These are phyloP conservation scores for Rhododendron williamsianum DNA, from an alignment of 148 eudicot genomes.

Conservation along the genomic window DNA sequence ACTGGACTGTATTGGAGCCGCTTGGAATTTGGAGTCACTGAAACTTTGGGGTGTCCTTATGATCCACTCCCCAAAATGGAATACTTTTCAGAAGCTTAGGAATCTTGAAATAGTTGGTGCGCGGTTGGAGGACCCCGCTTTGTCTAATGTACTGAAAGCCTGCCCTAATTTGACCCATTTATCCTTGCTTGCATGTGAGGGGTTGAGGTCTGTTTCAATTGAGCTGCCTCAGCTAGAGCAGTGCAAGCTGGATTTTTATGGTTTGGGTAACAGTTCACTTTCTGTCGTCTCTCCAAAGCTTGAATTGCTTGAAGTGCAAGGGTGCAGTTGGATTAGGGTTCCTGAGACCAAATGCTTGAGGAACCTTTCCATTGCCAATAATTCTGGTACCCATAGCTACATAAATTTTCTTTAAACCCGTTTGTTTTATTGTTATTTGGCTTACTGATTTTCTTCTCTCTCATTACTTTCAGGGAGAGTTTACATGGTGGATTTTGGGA, in stretches of 20 bases:
- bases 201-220: conserved; percentile 45
- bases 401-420: not conserved
- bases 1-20: conserved; percentile 60
- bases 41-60: conserved; percentile 87
- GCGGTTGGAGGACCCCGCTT: conserved; percentile 56
- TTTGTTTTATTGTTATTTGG: not conserved
- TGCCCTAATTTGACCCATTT: conserved; percentile 73
- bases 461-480: conserved; percentile 51
- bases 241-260: conserved; percentile 78
- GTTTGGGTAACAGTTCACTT: conserved; percentile 53
- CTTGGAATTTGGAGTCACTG: conserved; percentile 61
- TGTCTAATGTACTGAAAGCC: conserved; percentile 52
- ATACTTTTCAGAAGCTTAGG: conserved; percentile 43
- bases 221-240: conserved; percentile 56
- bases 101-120: conserved; percentile 87
- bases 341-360: conserved; percentile 51
- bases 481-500: conserved; percentile 67
- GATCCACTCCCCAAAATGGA: conserved; percentile 77
- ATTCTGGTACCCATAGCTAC: conserved; percentile 43
- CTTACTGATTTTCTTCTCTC: not conserved
- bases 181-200: conserved; percentile 78
- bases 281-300: conserved; percentile 52
- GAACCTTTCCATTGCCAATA: conserved; percentile 61
- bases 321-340: conserved; percentile 72
- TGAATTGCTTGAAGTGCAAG: conserved; percentile 70